Evolutionary conservation across 148 eudicot genomes (phyloP).

Genomic region (Oxyria digyna): DNA sequence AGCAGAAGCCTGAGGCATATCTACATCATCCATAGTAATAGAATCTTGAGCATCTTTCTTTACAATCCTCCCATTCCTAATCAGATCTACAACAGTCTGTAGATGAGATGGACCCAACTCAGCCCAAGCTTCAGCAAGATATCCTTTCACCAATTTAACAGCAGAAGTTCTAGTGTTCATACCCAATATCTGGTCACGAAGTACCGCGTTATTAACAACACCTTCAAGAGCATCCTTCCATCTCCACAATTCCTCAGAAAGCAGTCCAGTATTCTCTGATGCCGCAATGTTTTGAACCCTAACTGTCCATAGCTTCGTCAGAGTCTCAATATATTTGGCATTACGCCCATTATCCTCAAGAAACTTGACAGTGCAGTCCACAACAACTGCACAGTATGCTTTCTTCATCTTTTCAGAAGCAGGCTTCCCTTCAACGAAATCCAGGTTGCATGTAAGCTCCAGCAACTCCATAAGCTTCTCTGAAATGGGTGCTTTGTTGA

Average conservation of each 20-base stretch:
- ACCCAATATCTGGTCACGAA: constrained; percentile 20
- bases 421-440: constrained; percentile 13
- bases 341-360: constrained; percentile 18
- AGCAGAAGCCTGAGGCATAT: background rate
- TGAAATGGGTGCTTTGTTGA: constrained; percentile 12
- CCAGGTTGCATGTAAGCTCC: constrained; percentile 35
- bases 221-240: constrained; percentile 47
- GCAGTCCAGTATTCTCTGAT: constrained; percentile 22
- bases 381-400: constrained; percentile 58
- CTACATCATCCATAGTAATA: background rate
- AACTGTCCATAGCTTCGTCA: constrained; percentile 47
- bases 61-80: constrained; percentile 11
- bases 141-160: constrained; percentile 27
- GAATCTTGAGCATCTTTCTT: background rate
- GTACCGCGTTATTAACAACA: constrained; percentile 32
- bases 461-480: constrained; percentile 31
- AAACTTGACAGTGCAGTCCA: constrained; percentile 42
- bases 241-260: constrained; percentile 26
- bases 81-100: constrained; percentile 27
- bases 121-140: constrained; percentile 40
- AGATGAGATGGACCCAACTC: constrained; percentile 53
- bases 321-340: constrained; percentile 26
- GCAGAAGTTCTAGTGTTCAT: constrained; percentile 34
- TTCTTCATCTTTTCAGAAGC: constrained; percentile 28
- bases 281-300: constrained; percentile 28